These are phyloP conservation scores for Coprinopsis strossmayeri DNA, from an alignment of 768 basidiomycete species.

Conservation along the genomic window DNA sequence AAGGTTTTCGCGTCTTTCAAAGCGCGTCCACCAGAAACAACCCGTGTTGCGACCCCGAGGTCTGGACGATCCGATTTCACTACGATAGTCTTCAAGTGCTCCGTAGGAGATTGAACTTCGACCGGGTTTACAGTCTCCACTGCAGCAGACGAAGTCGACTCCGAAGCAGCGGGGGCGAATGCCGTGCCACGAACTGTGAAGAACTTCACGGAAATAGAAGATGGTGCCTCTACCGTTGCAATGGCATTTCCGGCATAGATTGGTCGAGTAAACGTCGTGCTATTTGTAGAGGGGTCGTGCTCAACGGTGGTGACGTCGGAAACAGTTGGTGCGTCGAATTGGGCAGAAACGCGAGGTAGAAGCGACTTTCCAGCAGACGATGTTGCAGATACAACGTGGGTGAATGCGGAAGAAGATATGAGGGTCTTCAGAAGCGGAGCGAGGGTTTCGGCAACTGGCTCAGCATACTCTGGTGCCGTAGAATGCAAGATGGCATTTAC, in stretches of 20 bases:
- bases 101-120: slow-evolving; percentile 50
- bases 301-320: slow-evolving; percentile 85
- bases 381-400: slow-evolving; percentile 89
- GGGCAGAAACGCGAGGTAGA: slow-evolving; percentile 87
- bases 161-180: slow-evolving; percentile 60
- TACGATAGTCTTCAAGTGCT: slow-evolving; percentile 68
- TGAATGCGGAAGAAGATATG: slow-evolving; percentile 63
- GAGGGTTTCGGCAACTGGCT: slow-evolving; percentile 68
- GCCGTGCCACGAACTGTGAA: slow-evolving; percentile 93
- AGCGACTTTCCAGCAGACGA: slow-evolving; percentile 90
- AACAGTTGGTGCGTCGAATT: slow-evolving; percentile 83
- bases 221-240: slow-evolving; percentile 76
- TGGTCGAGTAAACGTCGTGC: slow-evolving; percentile 84
- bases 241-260: slow-evolving; percentile 99
- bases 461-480: slow-evolving; percentile 59
- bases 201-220: slow-evolving; percentile 80
- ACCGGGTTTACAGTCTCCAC: slow-evolving; percentile 60
- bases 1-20: slow-evolving; percentile 96
- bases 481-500: slow-evolving; percentile 65
- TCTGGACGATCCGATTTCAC: slow-evolving; percentile 92
- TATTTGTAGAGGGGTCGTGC: slow-evolving; percentile 62
- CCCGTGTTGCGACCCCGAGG: slow-evolving; percentile 76
- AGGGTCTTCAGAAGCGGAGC: slow-evolving; percentile 79
- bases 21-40: slow-evolving; percentile 94
- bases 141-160: slow-evolving; percentile 49